Conservation (phyloP, 1,139 yeast species). For the Zygoascus meyerae region DNA sequence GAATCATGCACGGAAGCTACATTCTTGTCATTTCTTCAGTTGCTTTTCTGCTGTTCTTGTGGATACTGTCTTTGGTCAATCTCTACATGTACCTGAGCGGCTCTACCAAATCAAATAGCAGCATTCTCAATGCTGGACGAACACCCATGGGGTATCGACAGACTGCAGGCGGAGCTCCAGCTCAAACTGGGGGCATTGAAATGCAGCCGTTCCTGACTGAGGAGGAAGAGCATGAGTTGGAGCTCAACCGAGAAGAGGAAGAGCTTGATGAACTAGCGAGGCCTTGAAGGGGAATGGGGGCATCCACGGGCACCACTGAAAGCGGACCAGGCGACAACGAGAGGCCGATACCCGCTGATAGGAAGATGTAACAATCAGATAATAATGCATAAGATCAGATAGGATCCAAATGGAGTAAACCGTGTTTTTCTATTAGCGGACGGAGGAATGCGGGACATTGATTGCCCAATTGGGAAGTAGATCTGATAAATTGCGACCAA, state of each 20-base stretch:
- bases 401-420: no score
- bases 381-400: no score
- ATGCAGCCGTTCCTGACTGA: constrained; percentile 18
- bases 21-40: constrained; percentile 67
- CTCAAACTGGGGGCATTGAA: constrained; percentile 14
- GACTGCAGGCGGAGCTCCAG: constrained; percentile 10
- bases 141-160: constrained; percentile 3
- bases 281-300: not conserved
- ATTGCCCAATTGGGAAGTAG: no score
- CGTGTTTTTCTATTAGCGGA: no score
- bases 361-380: no score
- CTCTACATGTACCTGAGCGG: constrained; percentile 44
- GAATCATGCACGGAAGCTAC: constrained; percentile 82
- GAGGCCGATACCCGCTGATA: not conserved
- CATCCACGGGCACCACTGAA: not conserved
- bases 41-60: constrained; percentile 64
- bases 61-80: constrained; percentile 53
- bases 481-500: no score
- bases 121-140: not conserved
- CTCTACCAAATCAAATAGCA: not conserved
- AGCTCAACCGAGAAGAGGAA: constrained; percentile 4
- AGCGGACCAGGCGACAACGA: not conserved
- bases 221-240: constrained; percentile 16
- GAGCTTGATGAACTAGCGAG: not conserved
- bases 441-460: no score